phyloP scores from a whole-genome alignment of 257 asterid genomes.

The Dorcoceras hygrometricum region DNA sequence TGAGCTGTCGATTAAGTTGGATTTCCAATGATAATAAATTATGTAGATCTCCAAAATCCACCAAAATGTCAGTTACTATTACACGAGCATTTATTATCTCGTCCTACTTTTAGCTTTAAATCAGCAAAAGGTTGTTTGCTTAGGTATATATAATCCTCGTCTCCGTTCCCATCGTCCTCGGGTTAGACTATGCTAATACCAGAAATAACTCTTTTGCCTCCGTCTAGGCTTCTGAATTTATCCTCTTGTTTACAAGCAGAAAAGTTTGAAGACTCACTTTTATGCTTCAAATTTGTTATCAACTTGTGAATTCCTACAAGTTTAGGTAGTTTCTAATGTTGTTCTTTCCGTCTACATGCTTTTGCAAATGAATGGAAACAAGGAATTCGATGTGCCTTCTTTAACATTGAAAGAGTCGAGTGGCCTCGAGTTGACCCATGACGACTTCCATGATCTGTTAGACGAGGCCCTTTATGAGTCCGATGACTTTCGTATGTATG shows the following conservation, averaged over 20 bases:
- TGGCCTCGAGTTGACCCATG: background rate
- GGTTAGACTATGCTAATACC: too few relatives aligned
- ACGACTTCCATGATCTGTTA: background rate
- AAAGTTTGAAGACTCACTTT: too few relatives aligned
- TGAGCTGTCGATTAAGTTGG: background rate
- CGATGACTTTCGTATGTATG: slow-evolving; percentile 15
- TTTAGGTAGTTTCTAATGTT: too few relatives aligned
- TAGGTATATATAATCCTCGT: background rate
- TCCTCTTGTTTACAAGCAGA: too few relatives aligned
- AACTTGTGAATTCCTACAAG: too few relatives aligned
- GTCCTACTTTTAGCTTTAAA: background rate
- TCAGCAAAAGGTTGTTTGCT: background rate
- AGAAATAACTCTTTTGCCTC: too few relatives aligned
- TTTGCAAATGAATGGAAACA: background rate
- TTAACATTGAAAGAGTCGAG: background rate
- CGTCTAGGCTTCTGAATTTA: too few relatives aligned
- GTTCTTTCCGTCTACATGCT: too few relatives aligned
- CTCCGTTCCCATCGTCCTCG: background rate
- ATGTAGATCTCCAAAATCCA: background rate
- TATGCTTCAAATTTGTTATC: too few relatives aligned
- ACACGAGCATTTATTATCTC: background rate
- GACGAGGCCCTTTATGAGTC: slow-evolving; percentile 13
- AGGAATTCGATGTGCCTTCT: background rate
- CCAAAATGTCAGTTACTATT: background rate
- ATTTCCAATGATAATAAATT: too few relatives aligned